Percentiles rank a stretch among this genome's conserved stretches.
phyloP scores from a whole-genome alignment of 176 grass and related monocot species.

The Oryza punctata region DNA sequence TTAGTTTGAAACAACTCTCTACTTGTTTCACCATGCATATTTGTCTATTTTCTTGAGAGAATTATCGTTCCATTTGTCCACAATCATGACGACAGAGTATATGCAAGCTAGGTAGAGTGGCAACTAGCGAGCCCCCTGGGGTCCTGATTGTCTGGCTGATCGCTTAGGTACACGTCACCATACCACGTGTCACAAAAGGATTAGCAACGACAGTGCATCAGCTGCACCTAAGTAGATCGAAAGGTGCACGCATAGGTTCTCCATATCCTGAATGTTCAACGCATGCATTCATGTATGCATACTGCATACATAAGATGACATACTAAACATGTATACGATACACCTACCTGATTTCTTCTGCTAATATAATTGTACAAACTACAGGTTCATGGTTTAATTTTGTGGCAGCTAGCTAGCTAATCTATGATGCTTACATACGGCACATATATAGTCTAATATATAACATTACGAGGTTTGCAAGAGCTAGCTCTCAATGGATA shows the following conservation, averaged over 20 bases:
- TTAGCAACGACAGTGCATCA: conserved; percentile 23
- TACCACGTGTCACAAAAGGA: conserved; percentile 19
- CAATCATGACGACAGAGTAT: neutral
- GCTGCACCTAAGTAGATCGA: neutral
- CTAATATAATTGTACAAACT: neutral
- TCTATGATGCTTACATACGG: neutral
- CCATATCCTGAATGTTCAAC: conserved; percentile 10
- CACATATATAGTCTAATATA: neutral
- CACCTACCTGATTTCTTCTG: neutral
- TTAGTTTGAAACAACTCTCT: too few species aligned
- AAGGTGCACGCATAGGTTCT: neutral
- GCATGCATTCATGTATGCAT: neutral
- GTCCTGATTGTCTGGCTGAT: neutral
- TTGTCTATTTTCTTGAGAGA: too few species aligned
- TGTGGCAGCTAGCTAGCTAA: neutral
- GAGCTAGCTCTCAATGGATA: neutral
- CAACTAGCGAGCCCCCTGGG: neutral
- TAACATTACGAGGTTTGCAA: neutral
- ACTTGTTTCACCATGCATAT: too few species aligned
- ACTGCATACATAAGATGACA: neutral
- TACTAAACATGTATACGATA: neutral
- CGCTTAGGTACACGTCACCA: neutral
- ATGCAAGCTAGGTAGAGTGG: neutral
- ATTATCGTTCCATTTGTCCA: neutral
- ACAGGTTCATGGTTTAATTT: neutral